Evolutionary conservation across 306 rosid genomes (phyloP), one percentile per base, ranked within the genome.

Genomic region (Trifolium subterraneum): DNA sequence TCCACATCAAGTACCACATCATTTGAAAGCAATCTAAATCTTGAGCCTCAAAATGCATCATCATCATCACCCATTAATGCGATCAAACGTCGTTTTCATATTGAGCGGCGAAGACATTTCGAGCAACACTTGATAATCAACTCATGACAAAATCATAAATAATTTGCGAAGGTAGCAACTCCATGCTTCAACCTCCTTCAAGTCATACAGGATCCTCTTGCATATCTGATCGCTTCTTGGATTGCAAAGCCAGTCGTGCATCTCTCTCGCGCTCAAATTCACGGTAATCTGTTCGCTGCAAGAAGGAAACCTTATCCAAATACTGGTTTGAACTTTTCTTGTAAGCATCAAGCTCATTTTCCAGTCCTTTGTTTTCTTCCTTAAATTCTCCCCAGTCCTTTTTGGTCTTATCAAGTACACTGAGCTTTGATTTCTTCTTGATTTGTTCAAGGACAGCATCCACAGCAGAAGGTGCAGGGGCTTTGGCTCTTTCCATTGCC

Each of bases 341-440:
- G 88, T 92, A 95, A 45, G 98, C 93, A 84, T 92, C 99, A 85
- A 95, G 88, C 81, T 95, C 96, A 0, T 82, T 87, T 66, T 92
- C 99, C 84, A 92, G 23, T 29, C 95, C 90, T 75, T 77, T 89
- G 44, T 84, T 88, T 79, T 94, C 99, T 56, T 83, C 99, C 87
- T 95, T 95, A 70, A 71, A 95, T 87, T 90, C 99, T 59, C 99
- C 99, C 99, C 99, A 95, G 78, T 95, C 99, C 82, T 83, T 86
- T 73, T 92, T 95, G 1, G 96, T 88, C 87, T 95, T 95, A 82
- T 92, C 99, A 42, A 95, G 92, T 60, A 95, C 99, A 81, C 98
- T 95, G 64, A 95, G 99, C 80, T 92, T 95, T 65, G 64, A 93
- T 72, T 92, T 95, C 95, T 95, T 95, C 93, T 84, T 95, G 63